Evolutionary conservation across 257 asterid genomes (phyloP).

Genomic region (Ballota nigra): DNA sequence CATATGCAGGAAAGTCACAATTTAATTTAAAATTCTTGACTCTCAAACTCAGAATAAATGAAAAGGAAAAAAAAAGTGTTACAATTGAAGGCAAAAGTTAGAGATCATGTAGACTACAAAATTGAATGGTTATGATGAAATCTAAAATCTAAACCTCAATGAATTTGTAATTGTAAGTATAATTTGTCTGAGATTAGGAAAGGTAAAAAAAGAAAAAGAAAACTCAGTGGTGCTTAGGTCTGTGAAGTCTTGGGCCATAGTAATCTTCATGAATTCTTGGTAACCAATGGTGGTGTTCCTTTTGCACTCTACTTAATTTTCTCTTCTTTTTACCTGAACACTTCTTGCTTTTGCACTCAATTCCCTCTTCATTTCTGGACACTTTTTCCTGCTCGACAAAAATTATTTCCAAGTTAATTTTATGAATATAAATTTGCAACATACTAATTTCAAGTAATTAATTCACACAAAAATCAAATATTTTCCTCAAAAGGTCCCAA

Average conservation of each 20-base stretch:
- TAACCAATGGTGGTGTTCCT: conserved; percentile 58
- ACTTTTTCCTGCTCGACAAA: conserved; percentile 27
- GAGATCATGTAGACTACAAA: conserved; percentile 21
- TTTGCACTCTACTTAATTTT: conserved; percentile 39
- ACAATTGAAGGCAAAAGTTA: conserved; percentile 18
- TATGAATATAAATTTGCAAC: background rate
- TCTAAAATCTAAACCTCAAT: conserved; percentile 11
- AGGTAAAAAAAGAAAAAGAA: background rate
- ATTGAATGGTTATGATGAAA: conserved; percentile 27
- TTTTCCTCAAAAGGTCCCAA: too few species aligned
- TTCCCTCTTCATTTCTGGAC: conserved; percentile 10
- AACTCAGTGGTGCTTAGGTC: conserved; percentile 56
- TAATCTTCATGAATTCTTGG: conserved; percentile 91
- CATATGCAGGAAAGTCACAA: background rate
- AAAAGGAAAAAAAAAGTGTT: background rate
- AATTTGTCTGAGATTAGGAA: conserved; percentile 15
- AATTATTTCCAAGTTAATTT: background rate
- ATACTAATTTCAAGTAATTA: background rate
- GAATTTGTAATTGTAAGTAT: conserved; percentile 9
- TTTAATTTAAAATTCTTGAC: background rate
- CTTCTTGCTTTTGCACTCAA: conserved; percentile 20
- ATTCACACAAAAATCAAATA: too few species aligned
- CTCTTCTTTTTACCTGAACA: conserved; percentile 61
- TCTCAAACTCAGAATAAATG: background rate
- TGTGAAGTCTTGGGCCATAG: conserved; percentile 68